Base-by-base conservation (phyloP, 2,329 filamentous ascomycete genomes). In the Penicillium aurantiogriseum region DNA sequence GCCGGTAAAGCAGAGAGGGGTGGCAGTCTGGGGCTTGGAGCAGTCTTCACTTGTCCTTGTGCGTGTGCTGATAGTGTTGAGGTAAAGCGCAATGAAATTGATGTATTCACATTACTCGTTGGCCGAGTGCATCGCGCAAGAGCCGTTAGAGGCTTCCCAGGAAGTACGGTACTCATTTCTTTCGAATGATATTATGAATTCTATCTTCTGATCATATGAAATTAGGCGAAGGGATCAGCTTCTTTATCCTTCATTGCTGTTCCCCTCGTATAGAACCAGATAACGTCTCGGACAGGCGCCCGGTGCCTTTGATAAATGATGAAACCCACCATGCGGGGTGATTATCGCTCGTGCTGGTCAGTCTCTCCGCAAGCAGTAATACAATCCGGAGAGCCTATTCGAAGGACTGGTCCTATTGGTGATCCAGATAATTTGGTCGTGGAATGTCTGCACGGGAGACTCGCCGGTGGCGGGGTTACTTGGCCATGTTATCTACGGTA, bases 1-100 rank as follows among this genome's bases (percentile, higher is more conserved):
- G 69, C 71, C 0, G 77, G 71, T 5, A 79, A 63, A 23, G 56
- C 61, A 7, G 67, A 62, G 1, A 72, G 61, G 19, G 70, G 69
- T 45, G 64, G 61, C 4, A 58, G 35, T 29, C 46, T 10, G 17
- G 50, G 15, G 44, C 46, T 44, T 5, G 51, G 10, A 9, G 35
- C 31, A 13, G 43, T 29, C 35, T 60, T 66, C 2, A n/a, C 29
- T 23, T 58, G 54, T 19, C 57, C 13, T 19, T 58, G 54, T 19
- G 58, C 56, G n/a, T 56, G 38, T 3, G 57, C 52, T 44, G 63
- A 52, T 10, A 67, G 46, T 13, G 63, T 66, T 19, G 65, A 67
- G 8, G 48, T 59, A n/a, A 56, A 63, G 17, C 65, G 61, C 27
- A 60, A 31, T 29, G 42, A 2, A 7, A 17, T 43, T 3, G 27